phyloP scores from a whole-genome alignment of 805 yeast genomes.

The Ogataea degrootiae region DNA sequence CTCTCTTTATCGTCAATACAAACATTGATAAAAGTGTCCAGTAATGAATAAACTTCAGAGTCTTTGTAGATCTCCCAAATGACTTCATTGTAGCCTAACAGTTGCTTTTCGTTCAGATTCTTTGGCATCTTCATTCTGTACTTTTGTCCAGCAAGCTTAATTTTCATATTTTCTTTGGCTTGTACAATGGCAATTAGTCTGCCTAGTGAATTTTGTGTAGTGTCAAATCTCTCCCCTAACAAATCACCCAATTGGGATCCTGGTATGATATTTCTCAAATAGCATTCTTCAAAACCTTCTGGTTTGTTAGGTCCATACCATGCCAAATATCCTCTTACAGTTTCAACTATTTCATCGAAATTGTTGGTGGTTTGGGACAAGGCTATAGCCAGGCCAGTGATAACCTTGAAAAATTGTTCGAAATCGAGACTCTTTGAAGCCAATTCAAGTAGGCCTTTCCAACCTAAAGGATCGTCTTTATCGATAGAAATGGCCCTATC shows the following conservation, averaged over 20 bases:
- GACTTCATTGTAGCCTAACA: constrained; percentile 33
- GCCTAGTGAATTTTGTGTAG: constrained; percentile 40
- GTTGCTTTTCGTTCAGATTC: constrained; percentile 36
- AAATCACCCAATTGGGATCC: constrained; percentile 50
- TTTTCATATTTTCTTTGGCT: constrained; percentile 35
- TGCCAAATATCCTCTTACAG: constrained; percentile 42
- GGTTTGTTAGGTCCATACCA: constrained; percentile 11
- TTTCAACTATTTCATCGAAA: constrained; percentile 44
- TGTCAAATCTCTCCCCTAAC: constrained; percentile 43
- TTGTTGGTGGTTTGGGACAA: constrained; percentile 40
- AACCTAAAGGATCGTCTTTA: constrained; percentile 54
- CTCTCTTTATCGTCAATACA: constrained; percentile 58
- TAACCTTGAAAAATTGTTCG: constrained; percentile 41
- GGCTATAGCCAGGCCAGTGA: constrained; percentile 40
- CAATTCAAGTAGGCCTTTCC: constrained; percentile 72
- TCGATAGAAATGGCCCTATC: constrained; percentile 45
- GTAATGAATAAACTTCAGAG: constrained; percentile 51
- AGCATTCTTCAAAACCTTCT: constrained; percentile 39
- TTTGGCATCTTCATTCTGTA: constrained; percentile 47
- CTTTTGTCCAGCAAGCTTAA: constrained; percentile 39
- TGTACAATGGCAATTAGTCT: constrained; percentile 39
- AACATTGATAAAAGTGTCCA: constrained; percentile 51
- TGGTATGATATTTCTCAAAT: constrained; percentile 49
- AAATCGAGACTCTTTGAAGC: constrained; percentile 35
- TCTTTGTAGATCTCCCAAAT: constrained; percentile 44